These are phyloP conservation scores for cucumber (Cucumis sativus) DNA, from an alignment of 306 rosid species.

Conservation along the genomic window DNA sequence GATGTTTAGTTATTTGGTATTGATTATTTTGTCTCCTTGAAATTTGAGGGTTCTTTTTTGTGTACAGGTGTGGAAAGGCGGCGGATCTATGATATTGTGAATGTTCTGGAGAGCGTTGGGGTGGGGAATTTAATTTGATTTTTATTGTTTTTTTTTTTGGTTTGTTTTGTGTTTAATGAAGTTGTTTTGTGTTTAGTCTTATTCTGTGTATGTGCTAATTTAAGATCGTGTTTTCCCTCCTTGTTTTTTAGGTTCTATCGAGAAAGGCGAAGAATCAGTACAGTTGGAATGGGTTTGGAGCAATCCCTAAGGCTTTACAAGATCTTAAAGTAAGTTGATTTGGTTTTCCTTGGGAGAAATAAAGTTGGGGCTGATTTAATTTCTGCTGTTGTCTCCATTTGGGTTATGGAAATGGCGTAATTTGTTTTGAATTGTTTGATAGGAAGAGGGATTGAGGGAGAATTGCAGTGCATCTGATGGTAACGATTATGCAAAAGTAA, in stretches of 20 bases:
- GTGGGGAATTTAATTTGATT: slow-evolving; percentile 16
- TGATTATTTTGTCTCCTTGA: neutral
- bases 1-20: neutral
- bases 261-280: slow-evolving; percentile 90
- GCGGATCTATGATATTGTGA: slow-evolving; percentile 89
- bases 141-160: no score
- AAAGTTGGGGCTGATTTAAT: neutral
- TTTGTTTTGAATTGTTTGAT: slow-evolving; percentile 5
- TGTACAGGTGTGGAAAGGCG: slow-evolving; percentile 74
- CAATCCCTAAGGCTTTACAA: slow-evolving; percentile 50
- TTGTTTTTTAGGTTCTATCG: slow-evolving; percentile 44
- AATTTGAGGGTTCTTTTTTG: neutral
- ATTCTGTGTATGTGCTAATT: neutral
- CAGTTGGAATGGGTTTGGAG: slow-evolving; percentile 81
- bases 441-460: slow-evolving; percentile 32
- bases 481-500: slow-evolving; percentile 20
- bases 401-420: neutral
- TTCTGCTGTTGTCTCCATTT: neutral
- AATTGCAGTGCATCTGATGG: slow-evolving; percentile 11
- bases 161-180: neutral
- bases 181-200: neutral
- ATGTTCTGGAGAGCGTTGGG: slow-evolving; percentile 84
- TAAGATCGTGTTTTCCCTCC: neutral
- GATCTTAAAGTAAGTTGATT: slow-evolving; percentile 49
- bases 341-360: neutral